A percentile compares a stretch with the other conserved stretches of the same genome.
phyloP scores from a whole-genome alignment of 2,329 filamentous ascomycete genomes.

The Hypoxylon sp. region DNA sequence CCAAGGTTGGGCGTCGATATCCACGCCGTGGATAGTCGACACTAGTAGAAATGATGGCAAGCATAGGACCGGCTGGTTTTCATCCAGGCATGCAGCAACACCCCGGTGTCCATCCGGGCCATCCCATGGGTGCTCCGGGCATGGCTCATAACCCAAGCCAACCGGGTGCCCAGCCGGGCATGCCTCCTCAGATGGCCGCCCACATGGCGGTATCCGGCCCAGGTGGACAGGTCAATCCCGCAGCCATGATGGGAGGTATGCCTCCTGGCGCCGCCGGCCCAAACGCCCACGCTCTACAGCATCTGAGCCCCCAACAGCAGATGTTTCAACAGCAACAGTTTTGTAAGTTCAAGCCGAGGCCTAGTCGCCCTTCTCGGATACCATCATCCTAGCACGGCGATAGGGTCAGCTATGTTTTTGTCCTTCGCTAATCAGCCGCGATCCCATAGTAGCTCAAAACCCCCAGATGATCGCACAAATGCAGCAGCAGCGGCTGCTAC shows the following conservation, averaged over 20 bases:
- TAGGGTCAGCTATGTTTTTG: neutral
- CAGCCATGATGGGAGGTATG: conserved; percentile 81
- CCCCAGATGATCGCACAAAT: conserved; percentile 50
- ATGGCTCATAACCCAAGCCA: conserved; percentile 78
- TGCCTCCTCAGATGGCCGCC: conserved; percentile 75
- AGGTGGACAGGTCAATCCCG: conserved; percentile 78
- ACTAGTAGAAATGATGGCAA: conserved; percentile 74
- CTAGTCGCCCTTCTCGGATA: neutral
- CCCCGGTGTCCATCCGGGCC: conserved; percentile 74
- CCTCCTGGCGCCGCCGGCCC: conserved; percentile 73
- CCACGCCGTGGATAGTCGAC: conserved; percentile 71
- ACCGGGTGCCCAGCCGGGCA: conserved; percentile 74
- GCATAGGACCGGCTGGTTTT: conserved; percentile 72
- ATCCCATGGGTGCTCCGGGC: conserved; percentile 70
- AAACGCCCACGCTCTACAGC: conserved; percentile 78
- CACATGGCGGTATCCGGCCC: conserved; percentile 81
- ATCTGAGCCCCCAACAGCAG: conserved; percentile 72
- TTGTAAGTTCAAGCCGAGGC: conserved; percentile 46
- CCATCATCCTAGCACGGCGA: neutral
- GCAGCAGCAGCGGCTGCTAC: conserved; percentile 47
- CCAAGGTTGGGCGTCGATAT: conserved; percentile 65
- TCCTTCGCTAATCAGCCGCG: conserved; percentile 27
- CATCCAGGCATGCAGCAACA: conserved; percentile 80
- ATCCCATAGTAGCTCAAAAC: conserved; percentile 47
- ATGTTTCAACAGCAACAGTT: conserved; percentile 65